phyloP scores from a whole-genome alignment of 139 green algal genomes.

The Chlamydomonas sphaeroides region DNA sequence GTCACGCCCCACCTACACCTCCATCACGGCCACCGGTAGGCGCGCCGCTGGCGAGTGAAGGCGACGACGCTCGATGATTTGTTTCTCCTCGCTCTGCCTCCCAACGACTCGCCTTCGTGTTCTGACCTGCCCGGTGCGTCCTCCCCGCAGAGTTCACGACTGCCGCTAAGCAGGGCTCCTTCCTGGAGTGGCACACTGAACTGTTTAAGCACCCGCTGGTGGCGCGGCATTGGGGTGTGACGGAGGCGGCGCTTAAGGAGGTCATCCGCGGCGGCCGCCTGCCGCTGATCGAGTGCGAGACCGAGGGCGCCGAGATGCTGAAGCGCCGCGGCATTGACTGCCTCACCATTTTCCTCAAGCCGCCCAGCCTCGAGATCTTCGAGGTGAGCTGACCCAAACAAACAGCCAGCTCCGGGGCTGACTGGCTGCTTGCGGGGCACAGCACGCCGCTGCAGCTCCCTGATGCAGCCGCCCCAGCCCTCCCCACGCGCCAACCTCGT shows the following conservation, averaged over 20 bases:
- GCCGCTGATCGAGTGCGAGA: slow-evolving; percentile 70
- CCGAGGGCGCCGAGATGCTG: slow-evolving; percentile 53
- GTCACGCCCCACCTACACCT: slow-evolving; percentile 16
- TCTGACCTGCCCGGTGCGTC: too few species aligned
- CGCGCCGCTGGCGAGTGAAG: too few species aligned
- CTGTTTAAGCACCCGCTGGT: slow-evolving; percentile 63
- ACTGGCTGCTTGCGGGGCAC: too few species aligned
- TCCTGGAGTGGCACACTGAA: slow-evolving; percentile 61
- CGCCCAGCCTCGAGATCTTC: slow-evolving; percentile 56
- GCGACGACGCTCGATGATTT: too few species aligned
- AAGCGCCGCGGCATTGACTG: slow-evolving; percentile 66
- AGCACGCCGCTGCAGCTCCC: too few species aligned
- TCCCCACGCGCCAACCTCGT: not conserved
- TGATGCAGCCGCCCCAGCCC: too few species aligned
- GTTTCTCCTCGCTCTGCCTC: too few species aligned
- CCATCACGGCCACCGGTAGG: too few species aligned
- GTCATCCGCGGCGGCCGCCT: slow-evolving; percentile 63
- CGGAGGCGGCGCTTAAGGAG: slow-evolving; percentile 48
- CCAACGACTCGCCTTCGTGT: too few species aligned
- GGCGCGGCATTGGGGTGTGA: slow-evolving; percentile 53
- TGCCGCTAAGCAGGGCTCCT: slow-evolving; percentile 26
- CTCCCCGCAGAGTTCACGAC: slow-evolving; percentile 50
- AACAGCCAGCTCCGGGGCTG: too few species aligned
- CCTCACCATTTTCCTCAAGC: slow-evolving; percentile 75
- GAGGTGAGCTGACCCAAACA: too few species aligned